Evolutionary conservation across 139 green algal genomes (phyloP).

Genomic region (Gonium pectorale): DNA sequence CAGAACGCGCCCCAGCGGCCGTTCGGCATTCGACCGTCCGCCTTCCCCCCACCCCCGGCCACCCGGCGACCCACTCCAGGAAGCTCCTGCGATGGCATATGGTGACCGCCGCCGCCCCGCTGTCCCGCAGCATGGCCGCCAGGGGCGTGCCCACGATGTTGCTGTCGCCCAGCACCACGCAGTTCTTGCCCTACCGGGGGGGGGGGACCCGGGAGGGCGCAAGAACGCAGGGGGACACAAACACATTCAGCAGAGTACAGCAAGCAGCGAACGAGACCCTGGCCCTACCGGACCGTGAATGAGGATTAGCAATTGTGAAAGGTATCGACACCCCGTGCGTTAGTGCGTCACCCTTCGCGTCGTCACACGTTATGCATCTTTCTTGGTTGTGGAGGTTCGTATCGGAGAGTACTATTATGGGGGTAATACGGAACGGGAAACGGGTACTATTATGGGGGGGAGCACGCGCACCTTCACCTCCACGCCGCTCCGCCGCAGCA

Average conservation of each 20-base stretch:
- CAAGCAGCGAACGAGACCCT: no score
- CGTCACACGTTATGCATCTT: background rate
- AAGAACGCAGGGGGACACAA: background rate
- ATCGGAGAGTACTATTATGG: no score
- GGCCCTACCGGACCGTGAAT: no score
- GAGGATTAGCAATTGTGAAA: no score
- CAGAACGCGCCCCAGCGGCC: no score
- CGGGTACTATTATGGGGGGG: no score
- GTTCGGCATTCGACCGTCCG: background rate
- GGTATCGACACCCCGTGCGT: no score
- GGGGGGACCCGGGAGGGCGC: background rate
- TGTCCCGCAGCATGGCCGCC: conserved; percentile 85
- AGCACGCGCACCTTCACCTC: conserved; percentile 47
- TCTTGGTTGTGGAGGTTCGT: background rate
- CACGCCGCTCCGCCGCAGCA: conserved; percentile 82
- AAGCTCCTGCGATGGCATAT: conserved; percentile 77
- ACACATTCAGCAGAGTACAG: no score
- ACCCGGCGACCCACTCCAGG: conserved; percentile 41
- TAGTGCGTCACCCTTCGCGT: no score
- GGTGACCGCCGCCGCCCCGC: conserved; percentile 79
- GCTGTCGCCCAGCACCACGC: conserved; percentile 88
- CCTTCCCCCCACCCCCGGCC: background rate
- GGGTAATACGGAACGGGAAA: no score
- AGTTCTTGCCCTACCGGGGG: conserved; percentile 68
- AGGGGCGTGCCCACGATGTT: conserved; percentile 96